Conservation (phyloP, 148 eudicot species). For the Spergularia bocconei region DNA sequence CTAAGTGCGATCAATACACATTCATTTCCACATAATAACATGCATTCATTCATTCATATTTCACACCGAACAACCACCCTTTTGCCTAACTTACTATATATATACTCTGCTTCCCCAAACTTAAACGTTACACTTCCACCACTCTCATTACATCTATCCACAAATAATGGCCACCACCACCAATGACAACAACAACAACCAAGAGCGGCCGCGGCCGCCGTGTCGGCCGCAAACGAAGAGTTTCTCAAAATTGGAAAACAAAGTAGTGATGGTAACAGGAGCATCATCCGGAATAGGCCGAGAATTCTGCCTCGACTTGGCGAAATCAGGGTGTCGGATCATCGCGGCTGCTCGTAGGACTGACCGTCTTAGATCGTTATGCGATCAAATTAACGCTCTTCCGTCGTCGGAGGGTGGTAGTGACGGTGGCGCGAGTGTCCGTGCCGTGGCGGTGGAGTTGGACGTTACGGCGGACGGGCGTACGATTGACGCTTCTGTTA, state of each 20-base stretch:
- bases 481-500: slow-evolving; percentile 40
- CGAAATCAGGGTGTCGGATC: slow-evolving; percentile 52
- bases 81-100: background rate
- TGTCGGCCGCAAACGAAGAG: slow-evolving; percentile 1
- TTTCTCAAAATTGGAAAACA: slow-evolving; percentile 35
- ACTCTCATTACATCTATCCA: background rate
- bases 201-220: background rate
- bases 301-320: slow-evolving; percentile 61
- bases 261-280: slow-evolving; percentile 68
- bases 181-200: background rate
- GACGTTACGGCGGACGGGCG: slow-evolving; percentile 42
- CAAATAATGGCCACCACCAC: background rate
- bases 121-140: background rate
- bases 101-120: background rate
- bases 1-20: background rate
- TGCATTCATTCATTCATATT: background rate
- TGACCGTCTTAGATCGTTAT: slow-evolving; percentile 51
- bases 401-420: background rate
- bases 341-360: slow-evolving; percentile 61
- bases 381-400: slow-evolving; percentile 43
- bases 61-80: slow-evolving; percentile 20
- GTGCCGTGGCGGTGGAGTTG: slow-evolving; percentile 59
- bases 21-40: background rate
- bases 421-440: background rate
- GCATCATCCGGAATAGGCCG: slow-evolving; percentile 73